A percentile compares a stretch with the other conserved stretches of the same genome.
phyloP scores from a whole-genome alignment of 257 asterid genomes.

The Orobanche coerulescens region DNA sequence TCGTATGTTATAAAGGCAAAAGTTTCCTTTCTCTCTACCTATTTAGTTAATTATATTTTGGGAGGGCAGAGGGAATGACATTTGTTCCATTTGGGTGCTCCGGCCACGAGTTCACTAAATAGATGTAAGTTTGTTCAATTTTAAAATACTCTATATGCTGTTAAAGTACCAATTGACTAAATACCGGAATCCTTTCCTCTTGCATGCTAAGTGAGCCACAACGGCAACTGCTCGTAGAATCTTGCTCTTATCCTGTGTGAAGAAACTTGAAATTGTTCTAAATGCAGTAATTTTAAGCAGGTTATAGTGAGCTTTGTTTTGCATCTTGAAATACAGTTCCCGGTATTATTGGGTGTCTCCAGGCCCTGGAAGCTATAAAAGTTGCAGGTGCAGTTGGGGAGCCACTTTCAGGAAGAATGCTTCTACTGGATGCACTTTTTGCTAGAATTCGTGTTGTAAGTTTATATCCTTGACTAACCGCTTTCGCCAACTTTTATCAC shows the following conservation, averaged over 20 bases:
- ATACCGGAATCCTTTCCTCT: background rate
- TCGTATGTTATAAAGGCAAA: background rate
- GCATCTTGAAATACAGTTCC: constrained; percentile 63
- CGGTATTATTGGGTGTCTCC: constrained; percentile 89
- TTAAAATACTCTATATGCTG: background rate
- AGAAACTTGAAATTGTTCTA: background rate
- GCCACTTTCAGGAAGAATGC: constrained; percentile 87
- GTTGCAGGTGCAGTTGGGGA: constrained; percentile 78
- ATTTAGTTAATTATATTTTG: background rate
- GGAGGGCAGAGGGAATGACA: background rate
- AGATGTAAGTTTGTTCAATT: too few relatives aligned
- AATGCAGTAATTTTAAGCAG: background rate
- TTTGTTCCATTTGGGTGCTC: background rate
- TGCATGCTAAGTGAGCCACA: background rate
- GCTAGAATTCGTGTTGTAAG: constrained; percentile 72
- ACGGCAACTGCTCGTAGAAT: background rate
- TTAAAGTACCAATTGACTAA: background rate
- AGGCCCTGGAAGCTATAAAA: constrained; percentile 92
- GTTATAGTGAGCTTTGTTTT: background rate
- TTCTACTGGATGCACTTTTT: constrained; percentile 74
- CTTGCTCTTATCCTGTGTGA: background rate
- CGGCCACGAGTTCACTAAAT: background rate
- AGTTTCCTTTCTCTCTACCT: background rate
- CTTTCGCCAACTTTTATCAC: background rate
- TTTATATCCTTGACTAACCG: constrained; percentile 16